A percentile compares a stretch with the other conserved stretches of the same genome.
Conservation (phyloP, 2,329 filamentous ascomycete species). For the Anisogramma anomala region DNA sequence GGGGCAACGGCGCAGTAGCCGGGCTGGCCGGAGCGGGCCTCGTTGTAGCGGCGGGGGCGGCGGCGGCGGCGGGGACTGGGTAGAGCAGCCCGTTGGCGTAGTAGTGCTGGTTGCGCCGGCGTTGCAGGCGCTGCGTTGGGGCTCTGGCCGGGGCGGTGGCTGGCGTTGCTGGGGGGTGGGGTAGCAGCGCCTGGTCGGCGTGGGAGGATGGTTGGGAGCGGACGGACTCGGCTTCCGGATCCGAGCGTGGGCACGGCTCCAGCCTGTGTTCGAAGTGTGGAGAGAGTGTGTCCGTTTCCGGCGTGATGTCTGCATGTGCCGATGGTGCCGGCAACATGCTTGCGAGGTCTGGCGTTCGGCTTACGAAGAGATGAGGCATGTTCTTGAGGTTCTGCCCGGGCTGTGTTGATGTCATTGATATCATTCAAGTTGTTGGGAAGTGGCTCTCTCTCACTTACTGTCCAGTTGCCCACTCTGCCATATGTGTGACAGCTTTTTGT, state of each 20-base stretch:
- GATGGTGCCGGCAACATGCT: not conserved
- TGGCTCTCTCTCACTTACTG: too few species aligned
- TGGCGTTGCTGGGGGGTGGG: not conserved
- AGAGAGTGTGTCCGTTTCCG: not conserved
- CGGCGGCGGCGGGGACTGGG: slow-evolving; percentile 2
- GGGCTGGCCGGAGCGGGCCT: too few species aligned
- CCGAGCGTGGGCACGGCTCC: not conserved
- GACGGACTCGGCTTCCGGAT: slow-evolving; percentile 11
- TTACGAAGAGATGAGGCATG: slow-evolving; percentile 4
- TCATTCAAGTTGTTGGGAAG: too few species aligned
- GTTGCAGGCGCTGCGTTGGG: slow-evolving; percentile 11
- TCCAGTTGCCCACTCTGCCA: too few species aligned
- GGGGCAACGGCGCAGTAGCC: not conserved
- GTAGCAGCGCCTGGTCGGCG: slow-evolving; percentile 5
- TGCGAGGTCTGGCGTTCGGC: not conserved
- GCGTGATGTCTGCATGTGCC: not conserved
- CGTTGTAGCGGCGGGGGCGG: not conserved
- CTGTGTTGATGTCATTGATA: too few species aligned
- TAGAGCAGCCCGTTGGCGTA: slow-evolving; percentile 7
- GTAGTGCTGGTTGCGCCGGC: slow-evolving; percentile 9
- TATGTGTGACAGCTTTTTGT: too few species aligned
- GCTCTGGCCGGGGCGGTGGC: not conserved
- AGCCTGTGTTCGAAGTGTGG: slow-evolving; percentile 8
- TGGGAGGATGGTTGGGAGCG: slow-evolving; percentile 9
- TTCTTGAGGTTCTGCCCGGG: too few species aligned